Percentiles rank a stretch among this genome's conserved stretches.
Conservation (phyloP, 2,329 filamentous ascomycete genomes). For the Rhytidhysteron rufulum region DNA sequence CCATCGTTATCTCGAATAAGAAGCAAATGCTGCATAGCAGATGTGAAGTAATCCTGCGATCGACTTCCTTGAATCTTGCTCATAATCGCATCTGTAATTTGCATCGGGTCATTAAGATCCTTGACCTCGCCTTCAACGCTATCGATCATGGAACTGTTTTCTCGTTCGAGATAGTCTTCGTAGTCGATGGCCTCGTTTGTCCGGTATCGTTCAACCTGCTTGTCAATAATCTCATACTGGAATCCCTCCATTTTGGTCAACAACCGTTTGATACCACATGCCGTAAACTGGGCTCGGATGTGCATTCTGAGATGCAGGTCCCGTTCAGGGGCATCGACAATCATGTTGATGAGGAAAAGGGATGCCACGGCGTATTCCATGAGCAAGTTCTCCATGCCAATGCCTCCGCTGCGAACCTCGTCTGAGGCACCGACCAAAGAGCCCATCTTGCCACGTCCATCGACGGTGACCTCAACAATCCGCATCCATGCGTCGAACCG, state of each 20-base stretch:
- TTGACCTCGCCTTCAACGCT: slow-evolving; percentile 80
- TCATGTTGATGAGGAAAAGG: slow-evolving; percentile 92
- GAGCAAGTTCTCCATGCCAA: slow-evolving; percentile 96
- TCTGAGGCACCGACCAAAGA: slow-evolving; percentile 95
- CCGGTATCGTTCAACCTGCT: slow-evolving; percentile 91
- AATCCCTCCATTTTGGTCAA: slow-evolving; percentile 96
- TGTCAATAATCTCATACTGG: slow-evolving; percentile 97
- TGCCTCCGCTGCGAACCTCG: slow-evolving; percentile 90
- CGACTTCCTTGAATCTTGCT: slow-evolving; percentile 76
- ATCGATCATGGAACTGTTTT: slow-evolving; percentile 87
- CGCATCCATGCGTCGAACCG: slow-evolving; percentile 99
- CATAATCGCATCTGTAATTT: slow-evolving; percentile 93
- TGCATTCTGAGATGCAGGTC: slow-evolving; percentile 91
- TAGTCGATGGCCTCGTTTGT: slow-evolving; percentile 97
- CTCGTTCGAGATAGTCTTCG: slow-evolving; percentile 90
- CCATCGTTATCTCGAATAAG: slow-evolving; percentile 87
- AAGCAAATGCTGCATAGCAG: slow-evolving; percentile 89
- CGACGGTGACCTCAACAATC: slow-evolving; percentile 92
- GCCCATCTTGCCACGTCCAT: slow-evolving; percentile 97
- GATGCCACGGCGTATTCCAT: slow-evolving; percentile 99
- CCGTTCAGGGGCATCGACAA: slow-evolving; percentile 83
- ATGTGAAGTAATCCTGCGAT: slow-evolving; percentile 93
- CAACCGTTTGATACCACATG: slow-evolving; percentile 91
- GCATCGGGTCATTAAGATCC: slow-evolving; percentile 86
- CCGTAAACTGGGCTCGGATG: slow-evolving; percentile 92